Evolutionary conservation across 1,284 basidiomycete species (phyloP), one percentile per base, ranked within the genome.

Genomic region (Apiotrichum sp.): DNA sequence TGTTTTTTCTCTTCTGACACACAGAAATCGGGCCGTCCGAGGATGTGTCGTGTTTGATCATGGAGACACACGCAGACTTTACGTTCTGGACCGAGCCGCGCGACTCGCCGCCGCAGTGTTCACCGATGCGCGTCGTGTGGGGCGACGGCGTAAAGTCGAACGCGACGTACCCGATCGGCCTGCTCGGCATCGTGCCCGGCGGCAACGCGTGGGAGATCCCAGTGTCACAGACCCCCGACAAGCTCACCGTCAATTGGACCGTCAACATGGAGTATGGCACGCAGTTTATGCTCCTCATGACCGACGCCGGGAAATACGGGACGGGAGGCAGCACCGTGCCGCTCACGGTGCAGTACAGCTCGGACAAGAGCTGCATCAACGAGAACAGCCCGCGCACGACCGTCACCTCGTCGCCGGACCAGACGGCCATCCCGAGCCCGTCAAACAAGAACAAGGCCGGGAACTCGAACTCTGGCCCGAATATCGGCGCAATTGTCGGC

Each of bases 171-270:
- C 72, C 72, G 0, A 55, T 72, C 14, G 35, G 56, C 11, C 62
- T 72, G 3, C 70, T 62, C 58, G 72, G 72, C 13, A 45, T 74
- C n/a, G 65, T 74, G 22, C 70, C 70, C 1, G 60, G 61, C 39
- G 72, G 72, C 11, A 62, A 64, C 3, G 65, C 69, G 0, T 74
- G 66, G 58, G 51, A 60, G 10, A 53, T 74, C 6, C 69, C 71
- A 1, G 60, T 72, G n/a, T 16, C 53, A 54, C 52, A 59, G 56
- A 11, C 36, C 16, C 16, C 22, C 2, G 10, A 4, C 4, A 11
- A 34, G 22, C 41, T 32, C 3, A 45, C 35, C 14, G 13, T 31
- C n/a, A 16, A 52, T 39, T 74, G 70, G 70, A 59, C 58, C 3
- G 71, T 72, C 33, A 57, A 73, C 55, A 69, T 74, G 13, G 54